Conservation (phyloP, 164 flowering plant genomes). For the Pachysandra terminalis region DNA sequence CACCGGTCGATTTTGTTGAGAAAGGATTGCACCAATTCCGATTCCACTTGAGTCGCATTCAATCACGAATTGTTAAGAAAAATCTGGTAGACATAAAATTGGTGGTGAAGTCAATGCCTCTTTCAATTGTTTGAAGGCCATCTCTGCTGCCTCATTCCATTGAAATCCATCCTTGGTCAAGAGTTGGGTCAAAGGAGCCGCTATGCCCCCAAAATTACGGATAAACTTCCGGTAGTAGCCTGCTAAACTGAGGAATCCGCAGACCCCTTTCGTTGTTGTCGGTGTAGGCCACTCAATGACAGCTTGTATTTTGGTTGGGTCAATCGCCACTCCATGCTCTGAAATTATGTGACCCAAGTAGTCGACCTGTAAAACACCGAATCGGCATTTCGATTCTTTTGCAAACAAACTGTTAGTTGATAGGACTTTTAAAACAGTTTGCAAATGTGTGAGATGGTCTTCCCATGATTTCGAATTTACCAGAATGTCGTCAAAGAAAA, state of each 20-base stretch:
- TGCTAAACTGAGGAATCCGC: too few relatives aligned
- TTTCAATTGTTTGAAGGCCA: slow-evolving; percentile 8
- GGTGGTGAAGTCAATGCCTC: too few relatives aligned
- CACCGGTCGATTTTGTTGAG: slow-evolving; percentile 6
- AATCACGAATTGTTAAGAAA: background rate
- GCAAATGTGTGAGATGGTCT: slow-evolving; percentile 8
- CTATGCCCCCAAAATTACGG: slow-evolving; percentile 1
- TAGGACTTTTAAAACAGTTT: background rate
- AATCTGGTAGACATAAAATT: slow-evolving; percentile 10
- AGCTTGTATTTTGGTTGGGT: slow-evolving; percentile 8
- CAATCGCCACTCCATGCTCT: slow-evolving; percentile 6
- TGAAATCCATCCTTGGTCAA: slow-evolving; percentile 9
- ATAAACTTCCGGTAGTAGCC: slow-evolving; percentile 2
- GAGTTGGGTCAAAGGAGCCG: slow-evolving; percentile 6
- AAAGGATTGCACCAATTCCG: slow-evolving; percentile 9
- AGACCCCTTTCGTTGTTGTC: background rate
- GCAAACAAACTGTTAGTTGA: background rate
- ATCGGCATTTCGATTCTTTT: slow-evolving; percentile 1
- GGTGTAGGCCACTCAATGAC: slow-evolving; percentile 13
- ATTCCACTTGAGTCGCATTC: slow-evolving; percentile 9
- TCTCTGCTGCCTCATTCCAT: slow-evolving; percentile 7
- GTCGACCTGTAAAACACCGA: background rate
- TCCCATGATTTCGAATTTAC: slow-evolving; percentile 5
- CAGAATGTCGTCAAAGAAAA: slow-evolving; percentile 14
- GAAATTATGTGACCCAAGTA: background rate